Percentiles rank a stretch among this genome's conserved stretches.
Conservation (phyloP, 1,284 basidiomycete species). For the Cryptococcus floricola region DNA sequence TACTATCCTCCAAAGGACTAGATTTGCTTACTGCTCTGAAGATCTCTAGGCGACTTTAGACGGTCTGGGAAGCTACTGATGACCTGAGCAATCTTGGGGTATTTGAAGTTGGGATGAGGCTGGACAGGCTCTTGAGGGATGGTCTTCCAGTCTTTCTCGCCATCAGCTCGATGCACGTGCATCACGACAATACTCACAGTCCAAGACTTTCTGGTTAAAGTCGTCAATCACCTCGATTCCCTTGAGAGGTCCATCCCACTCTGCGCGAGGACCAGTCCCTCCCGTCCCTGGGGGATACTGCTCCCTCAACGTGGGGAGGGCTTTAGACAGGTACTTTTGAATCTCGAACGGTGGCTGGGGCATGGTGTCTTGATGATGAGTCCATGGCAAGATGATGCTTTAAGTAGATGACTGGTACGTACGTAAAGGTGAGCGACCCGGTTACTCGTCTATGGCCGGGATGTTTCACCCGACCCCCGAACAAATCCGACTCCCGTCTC, state of each 20-base stretch:
- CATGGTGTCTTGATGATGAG: constrained; percentile 25
- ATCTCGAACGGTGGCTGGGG: constrained; percentile 49
- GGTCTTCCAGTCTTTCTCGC: constrained; percentile 8
- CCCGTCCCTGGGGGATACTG: constrained; percentile 48
- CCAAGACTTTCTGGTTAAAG: constrained; percentile 34
- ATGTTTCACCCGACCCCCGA: too few relatives aligned
- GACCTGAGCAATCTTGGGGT: constrained; percentile 46
- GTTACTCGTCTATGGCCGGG: too few relatives aligned
- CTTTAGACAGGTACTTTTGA: constrained; percentile 41
- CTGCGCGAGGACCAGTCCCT: constrained; percentile 42
- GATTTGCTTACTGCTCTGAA: constrained; percentile 42
- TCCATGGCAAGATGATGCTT: too few relatives aligned
- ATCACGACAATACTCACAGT: constrained; percentile 34
- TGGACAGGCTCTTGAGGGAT: constrained; percentile 36
- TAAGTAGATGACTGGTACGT: too few relatives aligned
- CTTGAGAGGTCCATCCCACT: constrained; percentile 43
- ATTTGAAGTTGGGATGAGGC: constrained; percentile 46
- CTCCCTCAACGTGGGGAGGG: constrained; percentile 38
- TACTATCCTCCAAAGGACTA: neutral
- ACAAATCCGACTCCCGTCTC: too few relatives aligned
- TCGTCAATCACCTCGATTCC: constrained; percentile 43
- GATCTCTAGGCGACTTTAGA: constrained; percentile 43
- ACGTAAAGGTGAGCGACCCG: too few relatives aligned
- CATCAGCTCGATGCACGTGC: neutral
- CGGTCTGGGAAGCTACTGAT: constrained; percentile 32